Base-by-base conservation (phyloP, 2,329 filamentous ascomycete species). In the Pezicula radicicola region DNA sequence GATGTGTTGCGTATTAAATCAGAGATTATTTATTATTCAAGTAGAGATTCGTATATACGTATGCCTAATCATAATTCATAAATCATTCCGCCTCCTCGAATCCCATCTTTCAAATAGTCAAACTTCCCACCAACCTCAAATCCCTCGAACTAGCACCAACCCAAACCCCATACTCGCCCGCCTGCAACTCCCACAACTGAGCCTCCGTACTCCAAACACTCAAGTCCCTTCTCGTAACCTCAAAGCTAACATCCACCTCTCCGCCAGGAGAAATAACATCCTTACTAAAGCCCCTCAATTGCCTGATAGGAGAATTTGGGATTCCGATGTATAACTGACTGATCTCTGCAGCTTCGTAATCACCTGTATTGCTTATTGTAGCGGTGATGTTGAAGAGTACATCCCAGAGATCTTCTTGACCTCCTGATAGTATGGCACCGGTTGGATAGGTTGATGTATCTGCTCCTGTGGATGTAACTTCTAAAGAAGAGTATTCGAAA, bases 201-300 rank as follows among this genome's bases (percentile, higher is more conserved):
- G 72, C 68, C 2, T 62, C 76, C 1, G 80, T 73, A 60, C 96
- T 89, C 92, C 92, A 97, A 73, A 89, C 92, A 67, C 86, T 90
- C 50, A 97, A 61, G 65, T 97, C 92, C 50, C 89, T 83, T 39
- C 91, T 80, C 15, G 84, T 92, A 52, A 97, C 70, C 9, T 83
- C 78, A 1, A 82, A 84, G 1, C 68, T 75, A 73, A 93, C 94
- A 2, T 75, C 79, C 3, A 73, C 76, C 48, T 77, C 82, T 71
- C 83, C 69, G n/a, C 89, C 89, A 0, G 89, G 78, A 1, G 12
- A 15, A 10, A 45, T 45, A 13, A 39, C 19, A 28, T 28, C 44
- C 35, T 49, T 54, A 47, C 55, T 47, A 27, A 57, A 57, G 3
- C 57, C 55, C 47, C 55, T 46, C 41, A 59, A 41, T 15, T 46